phyloP scores from a whole-genome alignment of 352 stramenopile species.

The Halophytophthora polymorphica region DNA sequence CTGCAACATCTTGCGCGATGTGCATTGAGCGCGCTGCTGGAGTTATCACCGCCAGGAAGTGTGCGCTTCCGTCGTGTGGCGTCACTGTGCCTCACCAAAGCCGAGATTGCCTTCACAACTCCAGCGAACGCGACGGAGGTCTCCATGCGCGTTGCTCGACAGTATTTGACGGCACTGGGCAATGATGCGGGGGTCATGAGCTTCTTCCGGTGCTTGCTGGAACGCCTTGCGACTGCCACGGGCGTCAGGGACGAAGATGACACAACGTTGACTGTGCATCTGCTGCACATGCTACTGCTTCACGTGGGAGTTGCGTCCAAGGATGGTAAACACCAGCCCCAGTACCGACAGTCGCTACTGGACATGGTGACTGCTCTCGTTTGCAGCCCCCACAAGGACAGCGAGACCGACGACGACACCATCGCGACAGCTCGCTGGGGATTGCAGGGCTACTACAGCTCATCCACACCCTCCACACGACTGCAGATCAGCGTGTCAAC shows the following conservation, averaged over 20 bases:
- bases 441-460: conserved; percentile 23
- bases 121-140: neutral
- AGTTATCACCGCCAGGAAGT: conserved; percentile 11
- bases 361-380: conserved; percentile 19
- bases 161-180: conserved; percentile 26
- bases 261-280: conserved; percentile 26
- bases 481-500: conserved; percentile 25
- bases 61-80: conserved; percentile 16
- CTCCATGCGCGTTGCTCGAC: conserved; percentile 13
- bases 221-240: conserved; percentile 25
- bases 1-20: conserved; percentile 40
- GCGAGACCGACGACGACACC: conserved; percentile 15
- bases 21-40: conserved; percentile 30
- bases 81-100: conserved; percentile 25
- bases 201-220: conserved; percentile 18
- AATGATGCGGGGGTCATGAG: conserved; percentile 17
- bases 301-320: conserved; percentile 40
- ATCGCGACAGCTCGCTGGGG: conserved; percentile 22
- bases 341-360: conserved; percentile 30
- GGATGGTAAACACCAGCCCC: conserved; percentile 22
- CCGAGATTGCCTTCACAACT: conserved; percentile 11
- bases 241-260: conserved; percentile 16
- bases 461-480: conserved; percentile 15
- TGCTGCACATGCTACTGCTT: conserved; percentile 45
- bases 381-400: conserved; percentile 5